A percentile compares a stretch with the other conserved stretches of the same genome.
Evolutionary conservation across 2,329 filamentous ascomycete genomes (phyloP).

Genomic region (Pseudogymnoascus sp.): DNA sequence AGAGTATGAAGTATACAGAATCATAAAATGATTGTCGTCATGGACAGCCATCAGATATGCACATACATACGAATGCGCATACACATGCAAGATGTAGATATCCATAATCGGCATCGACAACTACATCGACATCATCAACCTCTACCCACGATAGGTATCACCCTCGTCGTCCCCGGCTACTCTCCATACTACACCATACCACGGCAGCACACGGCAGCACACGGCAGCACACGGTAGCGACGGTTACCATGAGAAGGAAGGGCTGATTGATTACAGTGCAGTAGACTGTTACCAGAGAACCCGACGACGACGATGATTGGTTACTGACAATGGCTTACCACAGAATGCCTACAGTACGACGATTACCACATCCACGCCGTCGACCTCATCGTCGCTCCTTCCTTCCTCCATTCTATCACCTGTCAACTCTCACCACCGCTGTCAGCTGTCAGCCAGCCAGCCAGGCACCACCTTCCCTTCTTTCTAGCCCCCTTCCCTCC

Average conservation of each 20-base stretch:
- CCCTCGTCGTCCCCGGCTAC: not conserved
- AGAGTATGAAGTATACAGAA: not conserved
- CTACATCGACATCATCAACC: not conserved
- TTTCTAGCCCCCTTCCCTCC: not conserved
- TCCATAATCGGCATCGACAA: not conserved
- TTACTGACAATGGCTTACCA: too few species aligned
- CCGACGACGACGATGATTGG: too few species aligned
- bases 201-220: too few species aligned
- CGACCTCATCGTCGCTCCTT: not conserved
- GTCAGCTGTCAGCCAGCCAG: not conserved
- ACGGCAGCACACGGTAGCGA: too few species aligned
- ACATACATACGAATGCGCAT: not conserved
- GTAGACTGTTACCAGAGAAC: too few species aligned
- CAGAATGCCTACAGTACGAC: too few species aligned
- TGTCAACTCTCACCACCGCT: not conserved
- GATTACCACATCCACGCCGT: too few species aligned
- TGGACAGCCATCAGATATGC: not conserved
- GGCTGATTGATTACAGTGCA: too few species aligned
- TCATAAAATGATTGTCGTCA: not conserved
- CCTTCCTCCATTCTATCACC: not conserved
- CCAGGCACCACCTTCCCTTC: not conserved
- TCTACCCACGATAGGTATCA: not conserved
- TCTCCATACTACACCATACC: too few species aligned
- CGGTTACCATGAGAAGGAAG: too few species aligned
- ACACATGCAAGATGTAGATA: not conserved